Conservation (phyloP, 345 rosid genomes). For the Euclidium syriacum region DNA sequence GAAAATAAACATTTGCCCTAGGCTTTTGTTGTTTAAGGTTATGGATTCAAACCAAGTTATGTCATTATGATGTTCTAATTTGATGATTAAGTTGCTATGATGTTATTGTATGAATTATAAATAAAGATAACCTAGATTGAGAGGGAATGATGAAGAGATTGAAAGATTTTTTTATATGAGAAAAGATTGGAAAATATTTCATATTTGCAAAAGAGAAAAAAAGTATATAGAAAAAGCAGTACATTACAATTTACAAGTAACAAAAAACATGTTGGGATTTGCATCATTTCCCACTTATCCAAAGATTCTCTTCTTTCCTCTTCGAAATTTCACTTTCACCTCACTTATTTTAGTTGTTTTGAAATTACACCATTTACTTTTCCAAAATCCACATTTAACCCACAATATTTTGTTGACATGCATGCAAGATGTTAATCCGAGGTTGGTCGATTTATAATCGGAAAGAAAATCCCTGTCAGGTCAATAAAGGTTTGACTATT, state of each 20-base stretch:
- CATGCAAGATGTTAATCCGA: not conserved
- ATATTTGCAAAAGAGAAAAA: not conserved
- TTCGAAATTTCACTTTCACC: conserved; percentile 1
- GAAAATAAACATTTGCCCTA: not conserved
- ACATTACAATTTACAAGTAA: not conserved
- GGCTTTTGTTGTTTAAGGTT: not conserved
- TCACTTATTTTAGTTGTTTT: not conserved
- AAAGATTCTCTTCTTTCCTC: conserved; percentile 20
- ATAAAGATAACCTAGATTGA: not conserved
- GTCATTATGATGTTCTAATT: not conserved
- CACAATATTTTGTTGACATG: not conserved
- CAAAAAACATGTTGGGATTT: conserved; percentile 36
- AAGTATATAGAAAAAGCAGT: not conserved
- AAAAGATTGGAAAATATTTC: not conserved
- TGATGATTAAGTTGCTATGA: not conserved
- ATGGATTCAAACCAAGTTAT: not conserved
- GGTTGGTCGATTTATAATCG: not conserved
- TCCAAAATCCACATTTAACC: not conserved
- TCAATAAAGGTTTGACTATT: not conserved
- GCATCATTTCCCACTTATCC: conserved; percentile 32
- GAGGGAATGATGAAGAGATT: not conserved
- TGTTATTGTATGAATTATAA: not conserved
- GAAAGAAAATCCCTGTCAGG: too few relatives aligned
- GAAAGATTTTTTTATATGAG: not conserved
- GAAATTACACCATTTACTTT: not conserved